Percentiles rank a stretch among this genome's conserved stretches.
These are phyloP conservation scores for Pharnaceum exiguum DNA, from an alignment of 148 eudicot species.

Conservation along the genomic window DNA sequence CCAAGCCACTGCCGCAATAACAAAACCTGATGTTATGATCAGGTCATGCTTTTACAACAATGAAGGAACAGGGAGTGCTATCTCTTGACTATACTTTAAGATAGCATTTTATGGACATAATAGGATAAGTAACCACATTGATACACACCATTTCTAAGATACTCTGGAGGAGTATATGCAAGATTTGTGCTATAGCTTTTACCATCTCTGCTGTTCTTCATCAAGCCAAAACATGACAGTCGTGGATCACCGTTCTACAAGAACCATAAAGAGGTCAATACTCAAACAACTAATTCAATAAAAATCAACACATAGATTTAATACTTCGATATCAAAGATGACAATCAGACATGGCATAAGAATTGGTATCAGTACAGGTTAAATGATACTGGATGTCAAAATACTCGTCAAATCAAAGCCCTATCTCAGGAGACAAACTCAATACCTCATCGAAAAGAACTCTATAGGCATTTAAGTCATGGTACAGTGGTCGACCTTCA, in stretches of 20 bases:
- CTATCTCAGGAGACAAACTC: background rate
- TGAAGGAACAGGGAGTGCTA: too few relatives aligned
- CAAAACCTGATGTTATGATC: too few relatives aligned
- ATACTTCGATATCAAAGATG: background rate
- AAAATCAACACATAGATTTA: background rate
- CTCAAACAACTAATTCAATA: background rate
- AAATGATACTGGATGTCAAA: background rate
- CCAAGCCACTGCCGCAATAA: too few relatives aligned
- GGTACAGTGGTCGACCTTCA: slow-evolving; percentile 80
- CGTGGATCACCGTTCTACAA: slow-evolving; percentile 92
- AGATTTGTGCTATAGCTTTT: slow-evolving; percentile 97
- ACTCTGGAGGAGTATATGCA: slow-evolving; percentile 94
- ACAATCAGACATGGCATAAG: background rate
- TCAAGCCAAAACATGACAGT: slow-evolving; percentile 92
- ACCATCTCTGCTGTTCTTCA: slow-evolving; percentile 95
- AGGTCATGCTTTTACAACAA: background rate
- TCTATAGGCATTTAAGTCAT: slow-evolving; percentile 86
- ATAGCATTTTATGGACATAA: background rate
- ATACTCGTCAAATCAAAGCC: background rate
- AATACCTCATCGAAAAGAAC: slow-evolving; percentile 96
- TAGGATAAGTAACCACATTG: background rate
- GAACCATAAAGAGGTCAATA: slow-evolving; percentile 10
- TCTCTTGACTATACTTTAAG: too few relatives aligned
- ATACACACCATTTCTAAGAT: slow-evolving; percentile 70
- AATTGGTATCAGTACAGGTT: background rate